Conservation (phyloP, 1,139 yeast species). For the Kluyveromyces marxianus region DNA sequence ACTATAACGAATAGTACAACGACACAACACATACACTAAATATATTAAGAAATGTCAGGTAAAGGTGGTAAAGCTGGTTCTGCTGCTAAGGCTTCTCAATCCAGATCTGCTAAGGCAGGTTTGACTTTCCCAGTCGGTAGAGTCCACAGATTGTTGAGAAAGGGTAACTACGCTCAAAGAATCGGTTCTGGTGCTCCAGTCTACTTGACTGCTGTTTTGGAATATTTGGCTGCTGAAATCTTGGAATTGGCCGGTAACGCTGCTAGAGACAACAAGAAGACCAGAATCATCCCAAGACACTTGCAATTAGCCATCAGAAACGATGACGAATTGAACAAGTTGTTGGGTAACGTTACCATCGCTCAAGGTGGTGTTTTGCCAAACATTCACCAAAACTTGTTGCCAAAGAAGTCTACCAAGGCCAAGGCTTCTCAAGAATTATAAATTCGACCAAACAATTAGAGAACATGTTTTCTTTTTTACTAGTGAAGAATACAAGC, state of each 20-base stretch:
- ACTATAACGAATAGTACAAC: not conserved
- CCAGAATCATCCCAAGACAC: conserved; percentile 98
- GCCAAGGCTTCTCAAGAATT: conserved; percentile 83
- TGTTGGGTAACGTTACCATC: conserved; percentile 87
- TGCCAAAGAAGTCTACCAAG: conserved; percentile 88
- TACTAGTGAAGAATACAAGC: not conserved
- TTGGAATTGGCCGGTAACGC: conserved; percentile 98
- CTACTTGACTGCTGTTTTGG: conserved; percentile 91
- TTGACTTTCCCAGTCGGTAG: conserved; percentile 99
- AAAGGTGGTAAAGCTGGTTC: conserved; percentile 97
- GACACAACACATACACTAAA: not conserved
- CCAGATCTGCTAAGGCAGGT: conserved; percentile 98
- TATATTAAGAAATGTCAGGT: conserved; percentile 67
- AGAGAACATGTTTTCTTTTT: not conserved
- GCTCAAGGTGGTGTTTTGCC: conserved; percentile 99
- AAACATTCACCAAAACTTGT: conserved; percentile 91
- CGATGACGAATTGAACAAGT: conserved; percentile 92
- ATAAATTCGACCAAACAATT: conserved; percentile 33
- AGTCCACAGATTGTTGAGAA: conserved; percentile 94
- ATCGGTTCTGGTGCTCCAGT: conserved; percentile 98
- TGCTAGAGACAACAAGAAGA: conserved; percentile 96
- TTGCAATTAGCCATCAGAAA: conserved; percentile 97
- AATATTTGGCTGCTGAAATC: conserved; percentile 94
- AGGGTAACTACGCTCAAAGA: conserved; percentile 98
- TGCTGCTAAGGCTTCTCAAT: conserved; percentile 87